Percentiles rank a stretch among this genome's conserved stretches.
Evolutionary conservation across 495 filamentous ascomycete species (phyloP).

Genomic region (Clohesyomyces aquaticus): DNA sequence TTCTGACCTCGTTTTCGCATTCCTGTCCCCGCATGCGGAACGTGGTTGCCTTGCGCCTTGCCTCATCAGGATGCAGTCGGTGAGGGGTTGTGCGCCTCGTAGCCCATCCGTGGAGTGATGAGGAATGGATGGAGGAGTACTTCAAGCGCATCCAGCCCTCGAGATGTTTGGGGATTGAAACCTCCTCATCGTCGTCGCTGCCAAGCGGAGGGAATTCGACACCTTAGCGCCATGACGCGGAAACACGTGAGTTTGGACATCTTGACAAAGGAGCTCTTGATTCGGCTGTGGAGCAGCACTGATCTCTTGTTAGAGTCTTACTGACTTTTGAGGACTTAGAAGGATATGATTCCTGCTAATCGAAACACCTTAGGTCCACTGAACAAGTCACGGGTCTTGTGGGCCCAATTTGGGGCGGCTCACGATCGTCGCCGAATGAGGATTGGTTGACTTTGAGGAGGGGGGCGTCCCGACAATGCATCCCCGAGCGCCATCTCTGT

Average conservation of each 20-base stretch:
- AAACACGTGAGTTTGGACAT: not conserved
- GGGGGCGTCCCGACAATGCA: constrained; percentile 33
- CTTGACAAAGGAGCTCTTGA: not conserved
- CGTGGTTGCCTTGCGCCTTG: not conserved
- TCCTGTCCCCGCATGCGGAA: not conserved
- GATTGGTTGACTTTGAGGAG: not conserved
- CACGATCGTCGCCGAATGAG: not conserved
- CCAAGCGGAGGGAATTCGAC: not conserved
- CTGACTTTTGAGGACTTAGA: not conserved
- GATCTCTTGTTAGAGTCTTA: not conserved
- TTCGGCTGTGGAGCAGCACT: not conserved
- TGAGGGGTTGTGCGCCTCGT: not conserved
- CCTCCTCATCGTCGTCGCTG: not conserved
- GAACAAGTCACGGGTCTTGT: not conserved
- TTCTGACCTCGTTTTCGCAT: not conserved
- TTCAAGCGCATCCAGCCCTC: not conserved
- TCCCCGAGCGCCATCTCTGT: constrained; percentile 25
- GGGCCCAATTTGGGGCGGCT: not conserved
- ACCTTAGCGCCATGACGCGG: not conserved
- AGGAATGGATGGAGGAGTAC: not conserved
- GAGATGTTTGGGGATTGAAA: not conserved
- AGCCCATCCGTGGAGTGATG: not conserved
- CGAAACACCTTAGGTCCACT: not conserved
- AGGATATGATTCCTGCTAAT: not conserved
- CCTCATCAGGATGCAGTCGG: not conserved